Conservation (phyloP, 345 rosid species). For the Euclidium syriacum region DNA sequence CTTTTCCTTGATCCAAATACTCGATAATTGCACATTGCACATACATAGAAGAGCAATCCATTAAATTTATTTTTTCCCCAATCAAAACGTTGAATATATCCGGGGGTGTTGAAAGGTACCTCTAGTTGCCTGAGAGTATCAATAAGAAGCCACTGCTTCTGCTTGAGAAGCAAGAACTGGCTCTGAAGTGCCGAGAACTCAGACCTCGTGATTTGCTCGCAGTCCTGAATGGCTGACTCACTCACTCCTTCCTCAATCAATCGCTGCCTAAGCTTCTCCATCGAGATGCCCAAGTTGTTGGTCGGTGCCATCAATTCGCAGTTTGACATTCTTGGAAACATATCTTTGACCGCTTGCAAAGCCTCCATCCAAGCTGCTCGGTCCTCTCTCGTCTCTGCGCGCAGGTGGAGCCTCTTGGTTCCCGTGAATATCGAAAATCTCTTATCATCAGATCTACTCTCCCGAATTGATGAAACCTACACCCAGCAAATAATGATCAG, state of each 20-base stretch:
- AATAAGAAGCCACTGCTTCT: conserved; percentile 79
- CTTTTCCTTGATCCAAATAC: not conserved
- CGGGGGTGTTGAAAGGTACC: too few relatives aligned
- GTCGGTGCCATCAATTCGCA: conserved; percentile 80
- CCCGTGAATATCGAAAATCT: conserved; percentile 92
- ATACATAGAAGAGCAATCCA: not conserved
- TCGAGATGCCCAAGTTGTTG: conserved; percentile 49
- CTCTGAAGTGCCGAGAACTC: conserved; percentile 64
- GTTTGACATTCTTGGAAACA: conserved; percentile 94
- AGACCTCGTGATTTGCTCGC: conserved; percentile 80
- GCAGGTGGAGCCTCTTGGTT: conserved; percentile 78
- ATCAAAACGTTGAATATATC: too few relatives aligned
- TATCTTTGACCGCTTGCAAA: conserved; percentile 79
- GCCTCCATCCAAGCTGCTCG: conserved; percentile 80
- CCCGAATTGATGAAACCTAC: conserved; percentile 69
- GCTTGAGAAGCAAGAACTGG: conserved; percentile 74
- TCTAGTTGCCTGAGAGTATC: conserved; percentile 89
- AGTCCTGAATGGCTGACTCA: conserved; percentile 72
- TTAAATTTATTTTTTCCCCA: too few relatives aligned
- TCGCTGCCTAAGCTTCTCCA: conserved; percentile 71
- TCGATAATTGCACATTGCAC: not conserved
- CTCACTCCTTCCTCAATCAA: conserved; percentile 66
- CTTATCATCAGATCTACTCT: conserved; percentile 93
- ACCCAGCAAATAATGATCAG: too few relatives aligned
- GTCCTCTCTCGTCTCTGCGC: conserved; percentile 85